Conservation (phyloP, 1,284 basidiomycete species). For the Leccinum subfulvum region DNA sequence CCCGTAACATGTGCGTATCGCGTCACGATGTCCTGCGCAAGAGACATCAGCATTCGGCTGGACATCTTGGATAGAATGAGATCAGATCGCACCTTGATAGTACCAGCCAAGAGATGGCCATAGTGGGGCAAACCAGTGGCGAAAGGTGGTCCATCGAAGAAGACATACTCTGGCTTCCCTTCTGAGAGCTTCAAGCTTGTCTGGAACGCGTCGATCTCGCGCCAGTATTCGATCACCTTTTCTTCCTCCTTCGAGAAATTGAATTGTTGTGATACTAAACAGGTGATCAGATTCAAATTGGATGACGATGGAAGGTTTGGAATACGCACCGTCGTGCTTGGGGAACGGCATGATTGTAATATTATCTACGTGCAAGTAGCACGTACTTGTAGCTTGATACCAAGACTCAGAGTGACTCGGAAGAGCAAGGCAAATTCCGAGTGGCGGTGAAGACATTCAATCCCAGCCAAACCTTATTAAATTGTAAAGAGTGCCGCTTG, state of each 20-base stretch:
- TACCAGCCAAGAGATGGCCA: conserved; percentile 87
- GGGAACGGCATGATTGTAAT: conserved; percentile 29
- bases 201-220: conserved; percentile 96
- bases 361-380: background rate
- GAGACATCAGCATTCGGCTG: background rate
- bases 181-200: conserved; percentile 92
- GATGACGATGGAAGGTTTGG: background rate
- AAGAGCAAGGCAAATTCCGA: background rate
- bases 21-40: conserved; percentile 86
- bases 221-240: conserved; percentile 91
- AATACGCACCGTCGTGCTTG: conserved; percentile 32
- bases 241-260: conserved; percentile 92
- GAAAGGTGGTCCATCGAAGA: conserved; percentile 98
- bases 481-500: no score
- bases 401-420: background rate
- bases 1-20: conserved; percentile 94
- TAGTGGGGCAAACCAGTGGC: conserved; percentile 98
- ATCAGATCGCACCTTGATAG: conserved; percentile 78
- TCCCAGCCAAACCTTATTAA: background rate
- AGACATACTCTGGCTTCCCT: conserved; percentile 86
- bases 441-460: background rate
- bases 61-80: background rate
- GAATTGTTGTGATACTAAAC: conserved; percentile 69
- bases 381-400: background rate
- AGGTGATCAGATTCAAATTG: conserved; percentile 15